Evolutionary conservation across 129 eudicot species (phyloP).

Genomic region (Chrysanthemum lavandulifolium): DNA sequence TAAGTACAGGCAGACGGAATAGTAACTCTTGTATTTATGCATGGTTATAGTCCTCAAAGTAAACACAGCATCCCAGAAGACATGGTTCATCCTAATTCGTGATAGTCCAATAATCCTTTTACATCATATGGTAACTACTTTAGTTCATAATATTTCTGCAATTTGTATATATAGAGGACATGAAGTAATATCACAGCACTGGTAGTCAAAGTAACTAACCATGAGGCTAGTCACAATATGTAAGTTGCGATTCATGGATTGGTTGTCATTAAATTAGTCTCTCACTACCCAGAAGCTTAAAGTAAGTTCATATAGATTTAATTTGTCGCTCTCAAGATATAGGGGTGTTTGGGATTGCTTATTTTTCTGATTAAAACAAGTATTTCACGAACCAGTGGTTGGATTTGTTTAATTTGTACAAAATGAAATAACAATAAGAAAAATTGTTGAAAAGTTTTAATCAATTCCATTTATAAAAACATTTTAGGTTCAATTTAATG

Average conservation of each 20-base stretch:
- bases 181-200: too few relatives aligned
- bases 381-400: too few relatives aligned
- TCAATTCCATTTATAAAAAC: too few relatives aligned
- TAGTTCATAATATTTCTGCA: not conserved
- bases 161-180: not conserved
- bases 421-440: too few relatives aligned
- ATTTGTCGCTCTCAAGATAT: not conserved
- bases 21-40: not conserved
- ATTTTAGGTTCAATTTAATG: too few relatives aligned
- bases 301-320: not conserved
- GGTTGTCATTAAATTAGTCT: not conserved
- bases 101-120: too few relatives aligned
- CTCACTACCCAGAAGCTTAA: constrained; percentile 6
- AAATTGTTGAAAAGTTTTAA: not conserved
- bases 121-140: too few relatives aligned
- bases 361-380: too few relatives aligned
- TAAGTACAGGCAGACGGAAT: not conserved
- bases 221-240: not conserved
- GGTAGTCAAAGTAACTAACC: not conserved
- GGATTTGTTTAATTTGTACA: too few relatives aligned
- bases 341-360: too few relatives aligned
- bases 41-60: not conserved
- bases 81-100: too few relatives aligned
- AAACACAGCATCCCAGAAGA: not conserved
- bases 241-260: not conserved